phyloP scores from a whole-genome alignment of 495 filamentous ascomycete genomes.

The Hypoxylon perforatum region DNA sequence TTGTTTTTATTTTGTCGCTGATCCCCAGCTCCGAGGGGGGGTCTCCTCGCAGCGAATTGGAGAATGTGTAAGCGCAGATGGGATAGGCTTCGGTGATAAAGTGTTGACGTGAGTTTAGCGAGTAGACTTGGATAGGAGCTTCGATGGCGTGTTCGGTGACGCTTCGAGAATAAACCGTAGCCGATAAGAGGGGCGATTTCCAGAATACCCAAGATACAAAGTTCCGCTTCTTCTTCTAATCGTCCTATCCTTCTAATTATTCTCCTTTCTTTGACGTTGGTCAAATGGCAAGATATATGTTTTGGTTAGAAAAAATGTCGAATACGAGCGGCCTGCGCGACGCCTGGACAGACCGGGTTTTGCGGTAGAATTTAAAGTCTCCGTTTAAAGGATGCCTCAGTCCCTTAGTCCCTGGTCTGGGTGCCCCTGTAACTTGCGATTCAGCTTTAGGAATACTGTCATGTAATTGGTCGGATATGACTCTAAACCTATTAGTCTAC shows the following conservation, averaged over 20 bases:
- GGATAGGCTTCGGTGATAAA: slow-evolving; percentile 26
- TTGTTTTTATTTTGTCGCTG: slow-evolving; percentile 16
- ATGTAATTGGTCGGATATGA: slow-evolving; percentile 28
- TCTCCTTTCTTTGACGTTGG: slow-evolving; percentile 14
- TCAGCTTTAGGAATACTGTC: slow-evolving; percentile 31
- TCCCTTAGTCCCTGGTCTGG: slow-evolving; percentile 34
- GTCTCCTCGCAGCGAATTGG: slow-evolving; percentile 29
- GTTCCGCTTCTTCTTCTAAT: slow-evolving; percentile 4
- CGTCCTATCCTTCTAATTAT: slow-evolving; percentile 4
- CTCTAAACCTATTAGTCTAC: slow-evolving; percentile 22
- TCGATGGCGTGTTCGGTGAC: slow-evolving; percentile 18
- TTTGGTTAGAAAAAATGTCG: slow-evolving; percentile 37
- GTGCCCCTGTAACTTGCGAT: slow-evolving; percentile 33
- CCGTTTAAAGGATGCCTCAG: slow-evolving; percentile 40
- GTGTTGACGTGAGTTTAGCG: slow-evolving; percentile 32
- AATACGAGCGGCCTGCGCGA: slow-evolving; percentile 39
- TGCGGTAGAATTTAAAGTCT: slow-evolving; percentile 44
- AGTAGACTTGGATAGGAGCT: slow-evolving; percentile 9
- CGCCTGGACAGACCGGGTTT: slow-evolving; percentile 32
- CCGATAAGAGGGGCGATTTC: slow-evolving; percentile 14
- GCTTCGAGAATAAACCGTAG: slow-evolving; percentile 13
- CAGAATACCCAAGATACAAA: background rate
- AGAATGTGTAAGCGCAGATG: slow-evolving; percentile 28
- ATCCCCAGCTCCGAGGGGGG: slow-evolving; percentile 20
- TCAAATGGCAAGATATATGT: slow-evolving; percentile 16